Evolutionary conservation across 139 green algal species (phyloP), one percentile per base, ranked within the genome.

Genomic region (Micractinium sp.): DNA sequence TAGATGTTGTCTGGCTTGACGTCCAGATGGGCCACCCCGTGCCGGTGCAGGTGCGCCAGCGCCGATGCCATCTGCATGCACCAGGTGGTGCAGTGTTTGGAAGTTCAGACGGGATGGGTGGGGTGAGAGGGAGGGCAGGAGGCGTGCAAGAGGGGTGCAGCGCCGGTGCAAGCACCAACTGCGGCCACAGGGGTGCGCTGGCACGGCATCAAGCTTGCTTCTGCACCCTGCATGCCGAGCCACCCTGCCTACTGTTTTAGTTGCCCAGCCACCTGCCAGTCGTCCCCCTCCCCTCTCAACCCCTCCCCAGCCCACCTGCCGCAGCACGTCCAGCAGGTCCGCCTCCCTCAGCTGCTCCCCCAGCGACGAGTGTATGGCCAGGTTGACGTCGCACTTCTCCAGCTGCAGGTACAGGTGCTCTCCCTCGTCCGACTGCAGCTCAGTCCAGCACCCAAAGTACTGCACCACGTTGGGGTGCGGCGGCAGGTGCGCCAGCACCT

Each of bases 1-100:
- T 92, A 97, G 61, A 99, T 97, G 92, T 99, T 99, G 88, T 98
- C 96, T 1, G 97, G 97, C 93, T 99, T 99, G 7, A 99, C 87
- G 89, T 99, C 97, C 90, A 99, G 87, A 92, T 99, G 97, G 0
- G 94, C 97, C 35, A 99, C 92, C 53, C 94, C 95, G 36, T 92
- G 85, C 1, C 89, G 82, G 91, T 99, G 97, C 78, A 98, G 89
- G 92, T 97, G 94, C 77, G 94, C 85, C 36, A 99, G 92, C 27
- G 95, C 97, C 0, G 92, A 88, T 2, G 92, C 93, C 86, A 97
- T 94, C 95, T 97, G 94, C 81, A 76, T 4, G 2, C 22, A 61
- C 16, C n/a, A 75, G 27, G 4, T 1, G 0, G 15, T 31, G 74
- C 25, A 80, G 16, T 19, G 16, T 33, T 77, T 39, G 7, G 16